Evolutionary conservation across 768 basidiomycete species (phyloP).

Genomic region (Dioszegia crocea): DNA sequence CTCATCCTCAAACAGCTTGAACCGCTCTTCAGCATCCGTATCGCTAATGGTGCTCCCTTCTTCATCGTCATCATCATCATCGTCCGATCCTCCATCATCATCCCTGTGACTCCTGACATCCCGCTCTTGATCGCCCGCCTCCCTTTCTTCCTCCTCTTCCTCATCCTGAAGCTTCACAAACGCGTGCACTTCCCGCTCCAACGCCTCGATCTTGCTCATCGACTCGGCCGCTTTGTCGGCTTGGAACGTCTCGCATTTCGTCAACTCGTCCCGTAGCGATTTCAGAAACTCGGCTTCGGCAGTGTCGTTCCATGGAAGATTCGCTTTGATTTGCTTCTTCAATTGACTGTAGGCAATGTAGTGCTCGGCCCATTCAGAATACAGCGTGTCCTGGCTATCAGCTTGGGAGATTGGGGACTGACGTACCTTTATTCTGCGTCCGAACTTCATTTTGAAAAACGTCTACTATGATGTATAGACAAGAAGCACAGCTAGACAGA

Average conservation of each 20-base stretch:
- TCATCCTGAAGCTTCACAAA: constrained; percentile 53
- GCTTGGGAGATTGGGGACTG: constrained; percentile 7
- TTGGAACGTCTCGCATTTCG: constrained; percentile 93
- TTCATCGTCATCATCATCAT: constrained; percentile 54
- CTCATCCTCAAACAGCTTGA: constrained; percentile 83
- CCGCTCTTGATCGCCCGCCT: constrained; percentile 30
- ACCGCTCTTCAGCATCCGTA: constrained; percentile 72
- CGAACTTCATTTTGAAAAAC: constrained; percentile 44
- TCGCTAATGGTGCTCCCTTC: constrained; percentile 61
- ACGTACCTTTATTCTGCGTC: constrained; percentile 45
- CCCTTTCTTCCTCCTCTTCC: constrained; percentile 51
- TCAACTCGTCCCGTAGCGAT: constrained; percentile 77
- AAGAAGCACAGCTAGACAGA: background rate
- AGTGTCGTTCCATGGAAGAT: constrained; percentile 66
- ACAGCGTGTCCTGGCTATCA: constrained; percentile 65
- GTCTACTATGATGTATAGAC: background rate
- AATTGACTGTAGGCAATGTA: constrained; percentile 86
- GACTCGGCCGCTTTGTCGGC: constrained; percentile 73
- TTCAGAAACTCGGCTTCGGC: constrained; percentile 79
- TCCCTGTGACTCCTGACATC: constrained; percentile 21
- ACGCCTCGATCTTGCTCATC: constrained; percentile 70
- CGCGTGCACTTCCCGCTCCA: constrained; percentile 73
- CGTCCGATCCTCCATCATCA: constrained; percentile 46
- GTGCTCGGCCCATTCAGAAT: constrained; percentile 83
- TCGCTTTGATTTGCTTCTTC: constrained; percentile 84